Conservation (phyloP, 2,329 filamentous ascomycete species). For the Trichoderma gracile region DNA sequence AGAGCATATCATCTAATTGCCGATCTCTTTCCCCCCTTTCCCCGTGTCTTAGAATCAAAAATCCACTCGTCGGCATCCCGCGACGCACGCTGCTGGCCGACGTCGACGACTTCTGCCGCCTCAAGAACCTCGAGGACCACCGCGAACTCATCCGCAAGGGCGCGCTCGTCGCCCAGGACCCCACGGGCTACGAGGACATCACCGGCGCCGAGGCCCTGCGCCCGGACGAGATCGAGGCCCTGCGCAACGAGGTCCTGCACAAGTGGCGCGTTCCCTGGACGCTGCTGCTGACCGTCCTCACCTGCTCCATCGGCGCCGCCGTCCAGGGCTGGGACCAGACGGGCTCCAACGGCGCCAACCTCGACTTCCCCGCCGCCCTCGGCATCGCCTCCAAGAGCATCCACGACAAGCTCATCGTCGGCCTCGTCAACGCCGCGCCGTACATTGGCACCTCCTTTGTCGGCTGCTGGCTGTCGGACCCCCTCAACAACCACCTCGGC, state of each 20-base stretch:
- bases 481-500: conserved; percentile 51
- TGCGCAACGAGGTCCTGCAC: conserved; percentile 64
- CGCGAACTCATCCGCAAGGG: conserved; percentile 63
- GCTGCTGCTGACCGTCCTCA: conserved; percentile 66
- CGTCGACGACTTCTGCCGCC: conserved; percentile 62
- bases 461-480: conserved; percentile 68
- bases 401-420: conserved; percentile 54
- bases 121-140: conserved; percentile 60
- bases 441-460: conserved; percentile 51
- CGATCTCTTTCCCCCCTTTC: neutral
- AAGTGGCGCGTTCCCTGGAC: conserved; percentile 65
- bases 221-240: conserved; percentile 58
- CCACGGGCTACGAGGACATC: conserved; percentile 61
- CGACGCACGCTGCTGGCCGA: conserved; percentile 52
- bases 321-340: conserved; percentile 71
- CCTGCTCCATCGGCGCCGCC: conserved; percentile 69
- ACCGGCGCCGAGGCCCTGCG: conserved; percentile 57
- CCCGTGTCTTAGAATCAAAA: conserved; percentile 41
- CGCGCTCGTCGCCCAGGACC: conserved; percentile 73
- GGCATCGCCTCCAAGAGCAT: conserved; percentile 42
- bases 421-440: conserved; percentile 64
- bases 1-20: conserved; percentile 6
- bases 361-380: conserved; percentile 59
- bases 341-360: conserved; percentile 62
- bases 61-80: conserved; percentile 55